Evolutionary conservation across 179 eudicot species (phyloP), one percentile per base, ranked within the genome.

Genomic region (Corrigiola litoralis): DNA sequence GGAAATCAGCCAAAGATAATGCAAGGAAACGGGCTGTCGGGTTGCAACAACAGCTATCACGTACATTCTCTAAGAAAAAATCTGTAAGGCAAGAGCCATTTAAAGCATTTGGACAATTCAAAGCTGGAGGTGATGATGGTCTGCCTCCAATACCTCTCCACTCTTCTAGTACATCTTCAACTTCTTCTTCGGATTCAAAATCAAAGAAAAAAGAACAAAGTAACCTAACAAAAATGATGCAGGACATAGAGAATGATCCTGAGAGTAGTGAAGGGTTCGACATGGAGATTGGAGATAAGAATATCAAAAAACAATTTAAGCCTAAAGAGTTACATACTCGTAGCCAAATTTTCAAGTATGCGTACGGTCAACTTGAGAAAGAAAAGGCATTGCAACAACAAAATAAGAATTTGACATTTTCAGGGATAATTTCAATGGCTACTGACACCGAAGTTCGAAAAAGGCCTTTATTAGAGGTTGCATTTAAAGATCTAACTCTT

Each of bases 321-420:
- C 79, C 81, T 2, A 90, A 87, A 71, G 78, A 85, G 51, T 53
- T 92, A 65, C 96, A 92, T 67, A 82, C 89, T n/a, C 77, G 80
- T 23, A 92, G 96, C 29, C 96, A 89, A 55, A 92, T 89, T 40
- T 89, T 92, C 58, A 89, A 82, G 80, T 89, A 89, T 62, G 96
- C 96, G 1, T 92, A 89, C 32, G 96, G 98, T 34, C 95, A 92
- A 69, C 82, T 89, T 25, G 98, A 89, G 73, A 87, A 85, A 67
- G 96, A 92, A 79, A 92, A 92, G 70, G 95, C 92, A n/a, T 77
- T 78, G 84, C 84, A 84, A 66, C 79, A 87, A 70, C 80, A 82
- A 59, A 85, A 82, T 40, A 78, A 85, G 65, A 76, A 87, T 68
- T 50, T 91, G 69, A 87, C 91, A 9, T 90, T 90, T 77, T 82